Percentiles rank a stretch among this genome's conserved stretches.
Conservation (phyloP, 1,284 basidiomycete genomes). For the Porogramme epimiltina region DNA sequence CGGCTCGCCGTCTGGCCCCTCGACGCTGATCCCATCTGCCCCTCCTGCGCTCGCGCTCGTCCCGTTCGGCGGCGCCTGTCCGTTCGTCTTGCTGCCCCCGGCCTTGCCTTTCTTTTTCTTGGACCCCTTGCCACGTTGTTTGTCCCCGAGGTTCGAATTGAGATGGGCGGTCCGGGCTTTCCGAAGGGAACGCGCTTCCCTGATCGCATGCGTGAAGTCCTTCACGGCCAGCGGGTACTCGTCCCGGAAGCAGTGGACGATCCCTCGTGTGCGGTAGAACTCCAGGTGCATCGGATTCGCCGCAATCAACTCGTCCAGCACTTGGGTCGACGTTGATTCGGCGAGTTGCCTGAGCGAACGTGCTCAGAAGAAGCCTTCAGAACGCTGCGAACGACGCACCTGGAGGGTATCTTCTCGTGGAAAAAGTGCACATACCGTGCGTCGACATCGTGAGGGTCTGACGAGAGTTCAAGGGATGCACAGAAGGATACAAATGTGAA, state of each 20-base stretch:
- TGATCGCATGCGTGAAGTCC: conserved; percentile 78
- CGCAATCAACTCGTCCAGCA: conserved; percentile 75
- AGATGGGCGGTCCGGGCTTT: conserved; percentile 60
- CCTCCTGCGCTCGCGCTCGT: conserved; percentile 46
- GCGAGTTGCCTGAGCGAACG: conserved; percentile 66
- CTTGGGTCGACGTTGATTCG: conserved; percentile 72
- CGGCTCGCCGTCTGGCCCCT: conserved; percentile 53
- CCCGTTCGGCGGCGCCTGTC: conserved; percentile 65
- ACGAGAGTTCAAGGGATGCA: not conserved
- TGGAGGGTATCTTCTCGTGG: conserved; percentile 86
- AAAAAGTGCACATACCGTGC: conserved; percentile 88
- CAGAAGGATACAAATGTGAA: not conserved
- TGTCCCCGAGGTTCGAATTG: conserved; percentile 39
- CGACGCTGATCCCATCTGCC: conserved; percentile 38
- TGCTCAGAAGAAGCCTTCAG: not conserved
- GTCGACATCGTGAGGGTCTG: conserved; percentile 75
- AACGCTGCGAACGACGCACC: conserved; percentile 43
- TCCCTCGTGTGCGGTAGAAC: conserved; percentile 80
- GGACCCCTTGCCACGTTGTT: conserved; percentile 48
- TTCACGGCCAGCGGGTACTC: conserved; percentile 71
- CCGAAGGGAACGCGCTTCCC: conserved; percentile 69
- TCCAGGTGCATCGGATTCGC: conserved; percentile 72
- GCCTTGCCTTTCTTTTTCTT: conserved; percentile 49
- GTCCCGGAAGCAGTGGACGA: conserved; percentile 83
- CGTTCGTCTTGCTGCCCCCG: conserved; percentile 48